Conservation (phyloP, 2,329 filamentous ascomycete species). For the Pestalotiopsis sp. region DNA sequence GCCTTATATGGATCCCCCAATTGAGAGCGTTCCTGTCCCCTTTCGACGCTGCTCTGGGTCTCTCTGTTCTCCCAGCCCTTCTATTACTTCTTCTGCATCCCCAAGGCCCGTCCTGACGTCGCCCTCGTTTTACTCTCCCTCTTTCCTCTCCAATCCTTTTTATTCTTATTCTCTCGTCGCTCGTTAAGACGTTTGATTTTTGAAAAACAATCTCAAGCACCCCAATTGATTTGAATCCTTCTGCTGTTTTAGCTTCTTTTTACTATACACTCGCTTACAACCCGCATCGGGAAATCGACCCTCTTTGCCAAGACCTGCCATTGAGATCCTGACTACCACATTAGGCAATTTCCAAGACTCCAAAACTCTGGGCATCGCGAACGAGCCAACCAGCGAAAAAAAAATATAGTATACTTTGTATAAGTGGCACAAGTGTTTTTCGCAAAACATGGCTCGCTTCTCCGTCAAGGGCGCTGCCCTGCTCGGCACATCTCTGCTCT, state of each 20-base stretch:
- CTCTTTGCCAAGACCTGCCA: slow-evolving; percentile 10
- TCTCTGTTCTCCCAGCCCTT: not conserved
- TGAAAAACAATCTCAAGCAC: not conserved
- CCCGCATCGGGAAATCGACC: not conserved
- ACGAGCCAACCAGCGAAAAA: not conserved
- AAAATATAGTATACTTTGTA: not conserved
- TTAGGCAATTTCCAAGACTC: slow-evolving; percentile 7
- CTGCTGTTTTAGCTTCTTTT: not conserved
- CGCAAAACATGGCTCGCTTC: not conserved
- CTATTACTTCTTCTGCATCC: not conserved
- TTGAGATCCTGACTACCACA: not conserved
- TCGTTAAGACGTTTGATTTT: slow-evolving; percentile 7
- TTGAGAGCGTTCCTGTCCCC: not conserved
- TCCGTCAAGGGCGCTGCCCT: slow-evolving; percentile 2
- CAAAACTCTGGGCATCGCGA: slow-evolving; percentile 4
- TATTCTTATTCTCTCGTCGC: slow-evolving; percentile 1
- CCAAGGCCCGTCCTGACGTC: not conserved
- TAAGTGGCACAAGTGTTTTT: not conserved
- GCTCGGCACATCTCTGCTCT: not conserved
- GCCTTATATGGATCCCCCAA: not conserved
- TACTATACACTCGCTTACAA: not conserved
- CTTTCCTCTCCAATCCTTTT: not conserved
- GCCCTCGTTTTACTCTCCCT: not conserved
- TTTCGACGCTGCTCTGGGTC: not conserved
- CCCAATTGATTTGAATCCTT: not conserved